Percentiles rank a stretch among this genome's conserved stretches.
Evolutionary conservation across 73 alveolate genomes (phyloP).

Genomic region (Paramecium pentaurelia): DNA sequence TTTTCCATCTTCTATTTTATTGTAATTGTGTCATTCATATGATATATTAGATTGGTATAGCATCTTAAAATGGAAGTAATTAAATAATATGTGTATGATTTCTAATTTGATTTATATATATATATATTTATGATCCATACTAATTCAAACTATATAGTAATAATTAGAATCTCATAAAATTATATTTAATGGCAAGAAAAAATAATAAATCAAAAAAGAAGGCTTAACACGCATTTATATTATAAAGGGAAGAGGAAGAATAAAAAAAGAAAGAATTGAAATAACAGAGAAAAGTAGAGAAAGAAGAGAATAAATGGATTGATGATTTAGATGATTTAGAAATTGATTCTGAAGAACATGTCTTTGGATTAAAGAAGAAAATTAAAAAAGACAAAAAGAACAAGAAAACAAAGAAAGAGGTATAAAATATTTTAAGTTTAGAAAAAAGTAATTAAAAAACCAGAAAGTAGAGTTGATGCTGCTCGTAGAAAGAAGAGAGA

Average conservation of each 20-base stretch:
- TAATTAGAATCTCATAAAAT: background rate
- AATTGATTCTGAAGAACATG: conserved; percentile 28
- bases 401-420: background rate
- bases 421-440: background rate
- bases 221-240: background rate
- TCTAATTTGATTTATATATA: background rate
- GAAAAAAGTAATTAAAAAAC: background rate
- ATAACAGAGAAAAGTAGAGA: background rate
- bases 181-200: conserved; percentile 8
- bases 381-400: background rate
- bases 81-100: background rate
- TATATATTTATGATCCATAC: background rate
- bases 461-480: background rate
- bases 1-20: no score
- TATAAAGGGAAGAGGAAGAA: background rate
- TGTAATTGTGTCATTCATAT: no score
- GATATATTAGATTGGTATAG: background rate
- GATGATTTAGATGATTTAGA: conserved; percentile 13
- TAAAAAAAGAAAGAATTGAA: background rate
- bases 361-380: background rate
- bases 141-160: background rate
- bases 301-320: conserved; percentile 5
- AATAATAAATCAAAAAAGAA: background rate
- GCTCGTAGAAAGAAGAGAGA: background rate
- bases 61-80: background rate